Conservation (phyloP, 768 basidiomycete genomes). For the Termitomyces sp. region DNA sequence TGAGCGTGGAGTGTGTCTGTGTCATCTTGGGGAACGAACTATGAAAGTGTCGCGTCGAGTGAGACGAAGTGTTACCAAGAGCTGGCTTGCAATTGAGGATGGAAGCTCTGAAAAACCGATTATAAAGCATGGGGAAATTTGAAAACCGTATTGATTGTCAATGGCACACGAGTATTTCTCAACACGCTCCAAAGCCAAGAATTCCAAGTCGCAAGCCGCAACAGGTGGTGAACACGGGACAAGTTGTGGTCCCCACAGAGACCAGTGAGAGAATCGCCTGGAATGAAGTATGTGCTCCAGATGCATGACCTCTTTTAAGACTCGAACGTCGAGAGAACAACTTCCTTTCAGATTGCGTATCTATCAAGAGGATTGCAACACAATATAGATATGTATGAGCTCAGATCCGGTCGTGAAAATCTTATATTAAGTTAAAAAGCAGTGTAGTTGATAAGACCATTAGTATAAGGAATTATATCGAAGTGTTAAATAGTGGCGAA, state of each 20-base stretch:
- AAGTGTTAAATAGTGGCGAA: neutral
- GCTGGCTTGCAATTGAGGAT: neutral
- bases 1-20: conserved; percentile 34
- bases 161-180: neutral
- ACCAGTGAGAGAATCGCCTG: too few species aligned
- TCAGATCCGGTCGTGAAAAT: neutral
- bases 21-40: conserved; percentile 22
- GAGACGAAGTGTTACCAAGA: neutral
- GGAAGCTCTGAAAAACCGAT: conserved; percentile 9
- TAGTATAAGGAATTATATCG: conserved; percentile 8
- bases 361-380: neutral
- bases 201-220: neutral
- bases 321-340: neutral
- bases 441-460: conserved; percentile 2
- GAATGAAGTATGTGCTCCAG: neutral
- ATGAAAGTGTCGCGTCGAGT: conserved; percentile 8
- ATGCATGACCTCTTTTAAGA: neutral
- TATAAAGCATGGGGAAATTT: conserved; percentile 13
- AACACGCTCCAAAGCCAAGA: conserved; percentile 3
- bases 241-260: neutral
- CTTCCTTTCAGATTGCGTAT: neutral
- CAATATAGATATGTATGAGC: neutral
- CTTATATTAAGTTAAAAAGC: conserved; percentile 3
- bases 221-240: neutral
- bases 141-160: conserved; percentile 4